phyloP scores from a whole-genome alignment of 78 protist genomes.

The Capsaspora owczarzaki region DNA sequence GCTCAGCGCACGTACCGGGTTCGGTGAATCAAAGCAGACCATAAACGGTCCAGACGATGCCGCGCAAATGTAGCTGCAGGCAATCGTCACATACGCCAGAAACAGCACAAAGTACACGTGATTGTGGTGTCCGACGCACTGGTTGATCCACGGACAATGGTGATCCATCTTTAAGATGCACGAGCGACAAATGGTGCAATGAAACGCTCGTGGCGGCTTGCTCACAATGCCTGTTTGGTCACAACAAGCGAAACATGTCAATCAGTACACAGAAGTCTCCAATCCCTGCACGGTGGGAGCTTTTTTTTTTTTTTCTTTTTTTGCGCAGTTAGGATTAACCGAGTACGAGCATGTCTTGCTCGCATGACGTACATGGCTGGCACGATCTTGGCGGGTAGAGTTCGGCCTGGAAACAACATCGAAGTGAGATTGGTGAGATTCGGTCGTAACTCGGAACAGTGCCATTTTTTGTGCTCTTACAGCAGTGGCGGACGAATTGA shows the following conservation, averaged over 20 bases:
- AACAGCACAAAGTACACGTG: conserved; percentile 50
- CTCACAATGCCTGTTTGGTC: background rate
- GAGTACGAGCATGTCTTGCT: background rate
- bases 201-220: conserved; percentile 52
- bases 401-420: no score
- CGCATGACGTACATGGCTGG: background rate
- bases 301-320: no score
- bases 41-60: no score
- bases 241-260: background rate
- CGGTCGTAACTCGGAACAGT: no score
- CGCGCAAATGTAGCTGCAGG: background rate
- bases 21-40: no score
- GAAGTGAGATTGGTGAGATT: no score
- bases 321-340: background rate
- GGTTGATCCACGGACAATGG: conserved; percentile 57
- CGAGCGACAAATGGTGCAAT: conserved; percentile 42
- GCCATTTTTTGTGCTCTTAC: no score
- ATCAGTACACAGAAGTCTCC: background rate
- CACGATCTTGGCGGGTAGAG: background rate
- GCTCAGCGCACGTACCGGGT: no score
- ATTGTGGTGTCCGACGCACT: conserved; percentile 61
- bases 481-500: no score
- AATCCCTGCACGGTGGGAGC: no score
- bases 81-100: conserved; percentile 18
- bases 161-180: conserved; percentile 51